Evolutionary conservation across 1,139 yeast species (phyloP).

Genomic region (Wickerhamomyces sp.): DNA sequence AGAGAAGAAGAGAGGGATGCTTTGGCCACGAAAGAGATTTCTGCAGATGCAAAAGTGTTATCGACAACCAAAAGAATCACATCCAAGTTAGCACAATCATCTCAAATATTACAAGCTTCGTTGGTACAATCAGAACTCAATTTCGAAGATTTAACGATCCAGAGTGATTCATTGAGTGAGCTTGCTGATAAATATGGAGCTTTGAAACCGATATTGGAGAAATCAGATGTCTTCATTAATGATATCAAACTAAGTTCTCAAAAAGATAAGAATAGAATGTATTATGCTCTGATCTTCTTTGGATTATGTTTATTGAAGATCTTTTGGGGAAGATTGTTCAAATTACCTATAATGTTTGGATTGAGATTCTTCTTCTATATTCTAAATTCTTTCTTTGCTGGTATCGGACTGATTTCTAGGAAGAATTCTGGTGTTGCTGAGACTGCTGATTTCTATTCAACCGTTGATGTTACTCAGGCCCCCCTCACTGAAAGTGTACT

Average conservation of each 20-base stretch:
- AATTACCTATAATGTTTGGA: constrained; percentile 43
- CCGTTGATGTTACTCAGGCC: not conserved
- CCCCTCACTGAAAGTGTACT: not conserved
- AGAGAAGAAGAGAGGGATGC: constrained; percentile 1
- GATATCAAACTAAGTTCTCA: constrained; percentile 47
- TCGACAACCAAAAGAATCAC: constrained; percentile 31
- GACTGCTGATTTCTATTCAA: constrained; percentile 1
- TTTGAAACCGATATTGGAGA: constrained; percentile 41
- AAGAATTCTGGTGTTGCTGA: not conserved
- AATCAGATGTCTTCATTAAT: constrained; percentile 46
- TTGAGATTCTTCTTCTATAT: constrained; percentile 50
- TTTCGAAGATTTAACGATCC: constrained; percentile 52
- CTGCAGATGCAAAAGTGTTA: constrained; percentile 29
- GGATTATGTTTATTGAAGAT: constrained; percentile 48
- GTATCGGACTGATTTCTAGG: constrained; percentile 24
- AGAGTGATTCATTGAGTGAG: constrained; percentile 41
- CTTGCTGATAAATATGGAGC: constrained; percentile 43
- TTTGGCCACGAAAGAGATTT: not conserved
- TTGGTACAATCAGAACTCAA: constrained; percentile 56
- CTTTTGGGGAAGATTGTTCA: constrained; percentile 49
- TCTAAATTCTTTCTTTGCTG: constrained; percentile 28
- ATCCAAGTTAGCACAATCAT: constrained; percentile 29
- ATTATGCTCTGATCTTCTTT: constrained; percentile 46
- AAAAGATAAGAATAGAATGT: constrained; percentile 49
- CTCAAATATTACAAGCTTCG: constrained; percentile 44